Evolutionary conservation across 306 rosid species (phyloP).

Genomic region (Potentilla sterilis): DNA sequence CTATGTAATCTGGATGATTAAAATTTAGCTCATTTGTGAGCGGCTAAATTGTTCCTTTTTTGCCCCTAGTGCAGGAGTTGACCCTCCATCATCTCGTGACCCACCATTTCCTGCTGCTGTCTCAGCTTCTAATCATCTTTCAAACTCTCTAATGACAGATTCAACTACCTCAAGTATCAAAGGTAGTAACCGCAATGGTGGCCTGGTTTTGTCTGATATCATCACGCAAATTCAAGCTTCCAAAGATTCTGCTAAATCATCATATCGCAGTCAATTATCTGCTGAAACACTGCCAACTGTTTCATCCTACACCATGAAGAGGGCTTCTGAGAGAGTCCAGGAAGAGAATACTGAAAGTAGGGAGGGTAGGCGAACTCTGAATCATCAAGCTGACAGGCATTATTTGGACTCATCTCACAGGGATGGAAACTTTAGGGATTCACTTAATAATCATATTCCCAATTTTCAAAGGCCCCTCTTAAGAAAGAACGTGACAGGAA

Average conservation of each 20-base stretch:
- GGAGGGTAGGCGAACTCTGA: conserved; percentile 66
- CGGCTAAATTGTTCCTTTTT: conserved; percentile 76
- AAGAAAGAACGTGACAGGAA: conserved; percentile 77
- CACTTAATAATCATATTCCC: conserved; percentile 69
- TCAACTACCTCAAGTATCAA: conserved; percentile 58
- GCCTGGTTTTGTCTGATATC: conserved; percentile 85
- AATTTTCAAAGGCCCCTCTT: conserved; percentile 94
- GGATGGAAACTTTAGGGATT: conserved; percentile 77
- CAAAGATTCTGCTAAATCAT: conserved; percentile 66
- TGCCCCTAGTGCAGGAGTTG: conserved; percentile 99
- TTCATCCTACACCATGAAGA: conserved; percentile 61
- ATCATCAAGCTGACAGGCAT: conserved; percentile 59
- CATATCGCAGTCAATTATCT: conserved; percentile 48
- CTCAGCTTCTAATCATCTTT: conserved; percentile 67
- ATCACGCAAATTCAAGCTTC: conserved; percentile 97
- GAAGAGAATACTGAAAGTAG: conserved; percentile 60
- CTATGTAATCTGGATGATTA: conserved; percentile 15
- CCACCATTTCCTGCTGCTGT: conserved; percentile 96
- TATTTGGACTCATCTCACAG: conserved; percentile 57
- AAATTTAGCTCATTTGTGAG: conserved; percentile 41
- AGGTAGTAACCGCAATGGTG: conserved; percentile 74
- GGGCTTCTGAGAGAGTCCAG: conserved; percentile 56
- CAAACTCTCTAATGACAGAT: conserved; percentile 56
- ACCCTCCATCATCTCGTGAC: conserved; percentile 99
- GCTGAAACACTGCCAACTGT: conserved; percentile 50